A percentile compares a stretch with the other conserved stretches of the same genome.
These are phyloP conservation scores for Yarrowia sp. DNA, from an alignment of 805 yeast species.

Conservation along the genomic window DNA sequence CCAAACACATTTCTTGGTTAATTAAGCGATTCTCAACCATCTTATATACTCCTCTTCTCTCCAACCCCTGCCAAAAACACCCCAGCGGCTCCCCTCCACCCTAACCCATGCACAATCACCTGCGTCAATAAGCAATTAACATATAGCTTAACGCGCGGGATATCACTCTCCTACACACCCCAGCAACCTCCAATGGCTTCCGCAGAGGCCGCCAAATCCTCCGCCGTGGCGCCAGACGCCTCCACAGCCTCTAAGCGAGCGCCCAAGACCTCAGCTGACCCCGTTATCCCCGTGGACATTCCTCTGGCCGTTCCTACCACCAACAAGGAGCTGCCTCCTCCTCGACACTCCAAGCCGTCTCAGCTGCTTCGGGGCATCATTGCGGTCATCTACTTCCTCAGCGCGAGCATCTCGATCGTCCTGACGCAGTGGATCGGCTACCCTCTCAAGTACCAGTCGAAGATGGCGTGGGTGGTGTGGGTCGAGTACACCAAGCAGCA, in stretches of 20 bases:
- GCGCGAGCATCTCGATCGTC: neutral
- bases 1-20: no score
- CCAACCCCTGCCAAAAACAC: no score
- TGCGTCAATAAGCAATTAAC: constrained; percentile 11
- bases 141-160: neutral
- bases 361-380: neutral
- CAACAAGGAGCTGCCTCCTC: constrained; percentile 20
- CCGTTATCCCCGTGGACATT: neutral
- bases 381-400: neutral
- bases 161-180: neutral
- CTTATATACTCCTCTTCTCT: no score
- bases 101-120: constrained; percentile 15
- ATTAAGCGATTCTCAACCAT: no score
- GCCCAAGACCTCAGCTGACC: neutral
- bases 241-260: neutral
- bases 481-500: constrained; percentile 39
- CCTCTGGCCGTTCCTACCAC: constrained; percentile 13
- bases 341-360: constrained; percentile 12
- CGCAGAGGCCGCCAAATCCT: neutral
- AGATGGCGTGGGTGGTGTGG: constrained; percentile 36
- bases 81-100: neutral
- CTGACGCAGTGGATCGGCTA: constrained; percentile 36
- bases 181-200: constrained; percentile 12
- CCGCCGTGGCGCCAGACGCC: neutral
- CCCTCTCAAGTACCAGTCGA: constrained; percentile 35